phyloP scores from a whole-genome alignment of 1,139 yeast species.

The Entelexis paramagnoliae region DNA sequence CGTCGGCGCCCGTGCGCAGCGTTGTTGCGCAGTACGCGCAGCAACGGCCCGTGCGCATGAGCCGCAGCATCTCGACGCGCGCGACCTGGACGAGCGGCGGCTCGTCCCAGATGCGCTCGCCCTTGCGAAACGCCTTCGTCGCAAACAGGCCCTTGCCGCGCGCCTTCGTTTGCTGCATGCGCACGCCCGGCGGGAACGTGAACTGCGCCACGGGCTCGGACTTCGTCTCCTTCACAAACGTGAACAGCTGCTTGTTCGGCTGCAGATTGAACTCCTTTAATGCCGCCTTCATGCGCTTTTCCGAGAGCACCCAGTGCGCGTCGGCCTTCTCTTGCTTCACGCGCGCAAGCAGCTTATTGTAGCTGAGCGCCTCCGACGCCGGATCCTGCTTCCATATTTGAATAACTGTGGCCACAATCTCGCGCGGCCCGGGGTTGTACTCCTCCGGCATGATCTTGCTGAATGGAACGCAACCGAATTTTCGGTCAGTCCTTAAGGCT shows the following conservation, averaged over 20 bases:
- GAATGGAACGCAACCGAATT: too few species aligned
- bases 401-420: conserved; percentile 52
- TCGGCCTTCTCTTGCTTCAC: conserved; percentile 43
- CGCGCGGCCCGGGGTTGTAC: conserved; percentile 48
- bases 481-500: too few species aligned
- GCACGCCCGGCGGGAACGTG: conserved; percentile 45
- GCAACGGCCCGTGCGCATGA: conserved; percentile 58
- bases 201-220: conserved; percentile 40
- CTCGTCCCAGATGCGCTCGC: conserved; percentile 49
- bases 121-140: conserved; percentile 35
- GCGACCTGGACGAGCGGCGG: conserved; percentile 59
- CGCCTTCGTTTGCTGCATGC: conserved; percentile 36
- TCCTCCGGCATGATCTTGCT: neutral
- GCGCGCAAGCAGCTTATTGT: conserved; percentile 43
- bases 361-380: conserved; percentile 48
- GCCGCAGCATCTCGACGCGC: conserved; percentile 54
- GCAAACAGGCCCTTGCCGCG: conserved; percentile 33
- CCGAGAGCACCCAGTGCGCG: conserved; percentile 51
- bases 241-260: conserved; percentile 35
- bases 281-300: conserved; percentile 45
- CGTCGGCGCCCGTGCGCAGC: conserved; percentile 35
- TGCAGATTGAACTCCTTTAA: conserved; percentile 43
- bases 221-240: conserved; percentile 36
- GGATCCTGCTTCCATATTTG: conserved; percentile 62
- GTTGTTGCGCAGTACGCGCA: conserved; percentile 73